Conservation (phyloP, 768 basidiomycete species). For the Russula vinacea region DNA sequence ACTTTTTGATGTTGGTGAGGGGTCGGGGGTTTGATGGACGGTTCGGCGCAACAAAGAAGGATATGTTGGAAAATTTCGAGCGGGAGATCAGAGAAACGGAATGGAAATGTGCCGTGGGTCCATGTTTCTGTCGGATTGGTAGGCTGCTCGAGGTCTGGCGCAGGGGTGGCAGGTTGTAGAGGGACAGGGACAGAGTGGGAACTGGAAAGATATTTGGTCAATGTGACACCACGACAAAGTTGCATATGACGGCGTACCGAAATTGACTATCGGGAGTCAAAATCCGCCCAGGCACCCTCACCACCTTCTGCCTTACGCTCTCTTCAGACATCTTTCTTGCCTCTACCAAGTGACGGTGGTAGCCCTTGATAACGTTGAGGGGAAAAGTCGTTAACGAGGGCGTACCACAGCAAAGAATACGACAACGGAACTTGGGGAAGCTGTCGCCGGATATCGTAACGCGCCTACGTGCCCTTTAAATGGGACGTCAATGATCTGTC, state of each 20-base stretch:
- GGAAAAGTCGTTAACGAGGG: not conserved
- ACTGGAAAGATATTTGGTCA: not conserved
- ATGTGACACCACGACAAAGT: not conserved
- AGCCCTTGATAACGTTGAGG: not conserved
- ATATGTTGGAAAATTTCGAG: slow-evolving; percentile 18
- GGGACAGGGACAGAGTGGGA: not conserved
- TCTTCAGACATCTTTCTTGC: not conserved
- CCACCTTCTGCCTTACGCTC: slow-evolving; percentile 9
- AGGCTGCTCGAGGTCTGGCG: not conserved
- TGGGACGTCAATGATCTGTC: too few relatives aligned
- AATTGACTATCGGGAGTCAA: not conserved
- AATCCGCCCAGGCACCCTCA: not conserved
- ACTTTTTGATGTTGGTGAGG: not conserved
- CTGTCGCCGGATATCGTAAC: too few relatives aligned
- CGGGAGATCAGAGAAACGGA: slow-evolving; percentile 19
- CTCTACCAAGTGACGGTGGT: not conserved
- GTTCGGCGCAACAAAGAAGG: slow-evolving; percentile 16
- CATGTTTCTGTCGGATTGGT: not conserved
- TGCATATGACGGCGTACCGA: not conserved
- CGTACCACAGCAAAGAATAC: too few relatives aligned
- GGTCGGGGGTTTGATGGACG: not conserved
- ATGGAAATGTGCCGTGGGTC: not conserved
- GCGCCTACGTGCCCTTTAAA: not conserved
- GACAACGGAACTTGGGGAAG: too few relatives aligned
- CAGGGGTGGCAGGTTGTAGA: not conserved